Percentiles rank a stretch among this genome's conserved stretches.
Evolutionary conservation across 2,329 filamentous ascomycete species (phyloP).

Genomic region (Alternaria consortialis): DNA sequence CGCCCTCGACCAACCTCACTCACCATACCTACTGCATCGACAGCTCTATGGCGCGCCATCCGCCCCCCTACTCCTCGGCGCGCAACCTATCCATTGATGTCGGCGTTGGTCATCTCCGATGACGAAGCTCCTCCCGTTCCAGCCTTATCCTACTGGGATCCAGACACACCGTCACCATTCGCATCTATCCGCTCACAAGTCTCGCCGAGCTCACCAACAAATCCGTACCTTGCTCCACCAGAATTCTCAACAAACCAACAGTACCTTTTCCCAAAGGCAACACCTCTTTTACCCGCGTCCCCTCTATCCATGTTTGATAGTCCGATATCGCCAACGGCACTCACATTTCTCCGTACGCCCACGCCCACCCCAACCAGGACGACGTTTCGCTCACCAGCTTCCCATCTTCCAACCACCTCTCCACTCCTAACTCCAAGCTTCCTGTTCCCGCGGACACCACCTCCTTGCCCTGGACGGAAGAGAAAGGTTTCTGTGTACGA

Average conservation of each 20-base stretch:
- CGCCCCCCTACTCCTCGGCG: slow-evolving; percentile 25
- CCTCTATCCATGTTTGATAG: slow-evolving; percentile 31
- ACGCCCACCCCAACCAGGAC: background rate
- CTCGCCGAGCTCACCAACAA: slow-evolving; percentile 17
- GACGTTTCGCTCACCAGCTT: slow-evolving; percentile 3
- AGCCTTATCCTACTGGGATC: slow-evolving; percentile 28
- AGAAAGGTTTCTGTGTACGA: background rate
- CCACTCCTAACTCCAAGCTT: slow-evolving; percentile 20
- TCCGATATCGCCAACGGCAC: slow-evolving; percentile 1
- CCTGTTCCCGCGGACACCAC: slow-evolving; percentile 23
- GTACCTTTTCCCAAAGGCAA: slow-evolving; percentile 4
- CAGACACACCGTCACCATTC: slow-evolving; percentile 25
- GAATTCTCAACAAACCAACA: background rate
- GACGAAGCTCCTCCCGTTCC: slow-evolving; percentile 18
- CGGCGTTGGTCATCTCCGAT: background rate
- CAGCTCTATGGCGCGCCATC: slow-evolving; percentile 15
- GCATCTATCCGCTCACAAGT: background rate
- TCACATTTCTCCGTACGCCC: slow-evolving; percentile 13
- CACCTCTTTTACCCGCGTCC: slow-evolving; percentile 27
- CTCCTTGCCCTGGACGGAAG: slow-evolving; percentile 3
- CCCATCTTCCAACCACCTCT: slow-evolving; percentile 1
- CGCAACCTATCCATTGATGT: slow-evolving; percentile 19
- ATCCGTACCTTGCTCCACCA: slow-evolving; percentile 29
- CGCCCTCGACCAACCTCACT: slow-evolving; percentile 25
- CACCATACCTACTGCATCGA: slow-evolving; percentile 17